A percentile compares a stretch with the other conserved stretches of the same genome.
Evolutionary conservation across 352 stramenopile genomes (phyloP).

Genomic region (Phytopythium mirpurense): DNA sequence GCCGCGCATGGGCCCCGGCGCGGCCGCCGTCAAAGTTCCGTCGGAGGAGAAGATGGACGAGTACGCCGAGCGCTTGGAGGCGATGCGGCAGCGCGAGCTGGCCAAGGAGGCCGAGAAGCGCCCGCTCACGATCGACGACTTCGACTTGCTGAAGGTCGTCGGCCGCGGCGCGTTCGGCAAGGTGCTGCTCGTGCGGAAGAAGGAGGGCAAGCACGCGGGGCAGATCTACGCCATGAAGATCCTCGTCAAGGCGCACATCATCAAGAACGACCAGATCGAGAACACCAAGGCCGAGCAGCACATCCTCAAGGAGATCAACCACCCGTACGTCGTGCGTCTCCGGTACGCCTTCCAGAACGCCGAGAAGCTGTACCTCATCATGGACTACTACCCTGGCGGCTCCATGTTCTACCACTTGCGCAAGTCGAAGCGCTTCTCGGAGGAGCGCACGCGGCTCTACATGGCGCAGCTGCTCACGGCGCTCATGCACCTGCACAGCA

Average conservation of each 20-base stretch:
- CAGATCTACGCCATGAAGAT: conserved; percentile 95
- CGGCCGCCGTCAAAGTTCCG: conserved; percentile 19
- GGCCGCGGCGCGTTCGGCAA: conserved; percentile 95
- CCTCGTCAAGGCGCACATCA: conserved; percentile 90
- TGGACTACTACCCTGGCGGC: conserved; percentile 92
- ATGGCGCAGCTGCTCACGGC: conserved; percentile 85
- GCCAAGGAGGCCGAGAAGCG: conserved; percentile 62
- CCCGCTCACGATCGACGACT: conserved; percentile 89
- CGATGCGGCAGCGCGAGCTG: conserved; percentile 73
- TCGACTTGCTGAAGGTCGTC: conserved; percentile 94
- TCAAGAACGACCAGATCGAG: conserved; percentile 93
- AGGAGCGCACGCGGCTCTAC: conserved; percentile 82
- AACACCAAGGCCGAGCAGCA: conserved; percentile 89
- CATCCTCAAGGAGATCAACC: conserved; percentile 88
- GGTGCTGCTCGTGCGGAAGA: conserved; percentile 92
- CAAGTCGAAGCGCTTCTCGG: conserved; percentile 83
- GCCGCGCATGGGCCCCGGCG: conserved; percentile 40
- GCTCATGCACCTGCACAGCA: conserved; percentile 86
- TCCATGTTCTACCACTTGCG: conserved; percentile 89
- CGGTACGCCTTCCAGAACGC: conserved; percentile 86
- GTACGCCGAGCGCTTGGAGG: conserved; percentile 63
- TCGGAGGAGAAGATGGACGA: conserved; percentile 62
- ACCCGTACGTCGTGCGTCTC: conserved; percentile 82
- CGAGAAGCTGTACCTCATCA: conserved; percentile 95
- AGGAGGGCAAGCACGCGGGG: conserved; percentile 78